Percentiles rank a stretch among this genome's conserved stretches.
phyloP scores from a whole-genome alignment of 495 filamentous ascomycete genomes.

The Endocarpon pusillum region DNA sequence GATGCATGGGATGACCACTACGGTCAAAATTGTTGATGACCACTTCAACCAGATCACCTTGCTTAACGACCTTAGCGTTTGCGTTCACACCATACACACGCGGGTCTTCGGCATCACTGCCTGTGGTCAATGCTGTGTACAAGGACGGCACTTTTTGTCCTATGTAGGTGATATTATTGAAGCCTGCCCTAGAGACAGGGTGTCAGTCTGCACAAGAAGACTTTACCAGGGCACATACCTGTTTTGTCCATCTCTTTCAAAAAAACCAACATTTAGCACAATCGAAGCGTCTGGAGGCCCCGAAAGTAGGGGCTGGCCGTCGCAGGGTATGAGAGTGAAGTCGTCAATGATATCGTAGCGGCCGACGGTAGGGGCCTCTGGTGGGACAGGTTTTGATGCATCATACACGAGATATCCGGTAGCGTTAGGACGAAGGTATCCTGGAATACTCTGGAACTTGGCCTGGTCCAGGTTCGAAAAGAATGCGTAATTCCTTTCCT shows the following conservation, averaged over 20 bases:
- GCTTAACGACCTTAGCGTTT: constrained; percentile 27
- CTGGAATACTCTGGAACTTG: no score
- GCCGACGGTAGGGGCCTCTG: constrained; percentile 33
- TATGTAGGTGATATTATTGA: constrained; percentile 30
- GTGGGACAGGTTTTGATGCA: constrained; percentile 36
- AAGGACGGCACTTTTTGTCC: constrained; percentile 56
- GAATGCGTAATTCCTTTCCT: constrained; percentile 48
- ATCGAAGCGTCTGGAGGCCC: constrained; percentile 20
- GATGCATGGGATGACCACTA: constrained; percentile 46
- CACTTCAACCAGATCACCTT: constrained; percentile 40
- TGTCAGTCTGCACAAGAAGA: constrained; percentile 23
- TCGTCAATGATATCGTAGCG: constrained; percentile 38
- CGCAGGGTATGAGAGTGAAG: constrained; percentile 30
- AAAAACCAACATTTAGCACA: constrained; percentile 22
- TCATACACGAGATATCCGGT: constrained; percentile 73
- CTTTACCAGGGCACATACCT: constrained; percentile 34
- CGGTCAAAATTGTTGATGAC: constrained; percentile 46
- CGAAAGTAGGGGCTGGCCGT: constrained; percentile 28
- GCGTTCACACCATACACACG: constrained; percentile 19
- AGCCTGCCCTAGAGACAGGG: constrained; percentile 27
- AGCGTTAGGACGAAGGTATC: constrained; percentile 46
- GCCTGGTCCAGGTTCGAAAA: constrained; percentile 41
- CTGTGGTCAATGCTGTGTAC: constrained; percentile 43
- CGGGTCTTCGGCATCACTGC: constrained; percentile 30
- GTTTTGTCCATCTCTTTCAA: no score